phyloP scores from a whole-genome alignment of 2,329 filamentous ascomycete species.

The Calonectria henricotiae region DNA sequence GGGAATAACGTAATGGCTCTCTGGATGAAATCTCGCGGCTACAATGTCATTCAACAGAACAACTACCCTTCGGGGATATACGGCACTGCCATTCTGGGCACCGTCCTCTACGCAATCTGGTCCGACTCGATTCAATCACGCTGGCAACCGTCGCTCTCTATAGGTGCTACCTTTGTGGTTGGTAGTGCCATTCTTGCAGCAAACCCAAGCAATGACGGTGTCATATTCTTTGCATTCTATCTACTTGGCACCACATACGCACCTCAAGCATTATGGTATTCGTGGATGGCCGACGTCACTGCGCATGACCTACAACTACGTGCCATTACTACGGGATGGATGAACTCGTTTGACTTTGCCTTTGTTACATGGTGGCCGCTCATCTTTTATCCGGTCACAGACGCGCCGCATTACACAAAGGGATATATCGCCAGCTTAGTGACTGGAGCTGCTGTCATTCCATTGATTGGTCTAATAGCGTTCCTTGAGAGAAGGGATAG shows the following conservation, averaged over 20 bases:
- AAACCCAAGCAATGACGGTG: neutral
- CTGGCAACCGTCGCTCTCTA: neutral
- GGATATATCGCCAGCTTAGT: conserved; percentile 12
- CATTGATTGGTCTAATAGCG: neutral
- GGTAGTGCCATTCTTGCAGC: conserved; percentile 6
- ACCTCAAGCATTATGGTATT: conserved; percentile 3
- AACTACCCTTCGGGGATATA: conserved; percentile 7
- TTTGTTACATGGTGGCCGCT: conserved; percentile 31
- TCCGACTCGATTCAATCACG: conserved; percentile 16
- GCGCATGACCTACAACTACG: conserved; percentile 19
- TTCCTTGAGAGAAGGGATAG: conserved; percentile 2
- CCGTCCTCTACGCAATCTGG: conserved; percentile 2
- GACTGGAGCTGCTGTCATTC: neutral
- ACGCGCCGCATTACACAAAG: neutral
- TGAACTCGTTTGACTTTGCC: conserved; percentile 29
- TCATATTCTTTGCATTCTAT: conserved; percentile 12
- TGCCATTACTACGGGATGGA: conserved; percentile 25
- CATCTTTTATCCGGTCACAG: conserved; percentile 17
- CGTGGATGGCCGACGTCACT: conserved; percentile 6
- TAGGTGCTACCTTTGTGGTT: conserved; percentile 1
- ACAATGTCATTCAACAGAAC: conserved; percentile 8
- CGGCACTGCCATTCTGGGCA: neutral
- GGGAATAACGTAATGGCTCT: conserved; percentile 14
- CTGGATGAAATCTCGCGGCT: conserved; percentile 13
- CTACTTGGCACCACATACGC: conserved; percentile 13